Evolutionary conservation across 768 basidiomycete genomes (phyloP).

Genomic region (Plicaturopsis crispa): DNA sequence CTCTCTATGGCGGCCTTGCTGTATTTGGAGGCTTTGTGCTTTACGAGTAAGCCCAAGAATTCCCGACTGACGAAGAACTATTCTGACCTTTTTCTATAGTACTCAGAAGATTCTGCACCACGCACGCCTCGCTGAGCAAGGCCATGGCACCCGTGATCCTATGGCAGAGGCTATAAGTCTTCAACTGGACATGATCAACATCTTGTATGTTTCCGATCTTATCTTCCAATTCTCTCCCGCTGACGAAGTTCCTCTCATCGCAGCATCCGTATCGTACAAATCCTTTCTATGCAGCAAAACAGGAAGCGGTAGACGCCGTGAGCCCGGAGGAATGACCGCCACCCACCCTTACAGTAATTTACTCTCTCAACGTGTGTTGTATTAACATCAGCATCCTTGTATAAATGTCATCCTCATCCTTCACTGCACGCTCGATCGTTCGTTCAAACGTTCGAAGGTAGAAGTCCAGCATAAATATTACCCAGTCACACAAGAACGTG

Average conservation of each 20-base stretch:
- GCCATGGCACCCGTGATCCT: conserved; percentile 62
- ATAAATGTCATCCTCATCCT: too few relatives aligned
- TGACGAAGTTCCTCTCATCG: conserved; percentile 8
- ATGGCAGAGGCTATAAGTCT: conserved; percentile 71
- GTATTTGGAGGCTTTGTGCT: conserved; percentile 85
- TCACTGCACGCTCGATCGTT: neutral
- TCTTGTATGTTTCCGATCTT: conserved; percentile 48
- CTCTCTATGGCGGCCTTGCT: conserved; percentile 82
- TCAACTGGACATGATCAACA: conserved; percentile 86
- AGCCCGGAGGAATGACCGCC: too few relatives aligned
- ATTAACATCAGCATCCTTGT: too few relatives aligned
- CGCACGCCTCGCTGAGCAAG: conserved; percentile 65
- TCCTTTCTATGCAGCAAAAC: conserved; percentile 62
- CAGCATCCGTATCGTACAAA: conserved; percentile 77
- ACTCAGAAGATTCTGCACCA: conserved; percentile 82
- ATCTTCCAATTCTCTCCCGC: neutral
- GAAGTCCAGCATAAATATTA: too few relatives aligned
- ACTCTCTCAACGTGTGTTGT: too few relatives aligned
- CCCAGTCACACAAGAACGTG: neutral
- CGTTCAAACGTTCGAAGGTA: too few relatives aligned
- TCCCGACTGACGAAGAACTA: neutral
- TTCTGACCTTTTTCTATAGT: conserved; percentile 26
- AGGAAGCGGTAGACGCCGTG: conserved; percentile 34
- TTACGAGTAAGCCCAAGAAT: conserved; percentile 74
- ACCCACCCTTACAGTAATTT: too few relatives aligned